Conservation (phyloP, 306 rosid species). For the Rosa rugosa region DNA sequence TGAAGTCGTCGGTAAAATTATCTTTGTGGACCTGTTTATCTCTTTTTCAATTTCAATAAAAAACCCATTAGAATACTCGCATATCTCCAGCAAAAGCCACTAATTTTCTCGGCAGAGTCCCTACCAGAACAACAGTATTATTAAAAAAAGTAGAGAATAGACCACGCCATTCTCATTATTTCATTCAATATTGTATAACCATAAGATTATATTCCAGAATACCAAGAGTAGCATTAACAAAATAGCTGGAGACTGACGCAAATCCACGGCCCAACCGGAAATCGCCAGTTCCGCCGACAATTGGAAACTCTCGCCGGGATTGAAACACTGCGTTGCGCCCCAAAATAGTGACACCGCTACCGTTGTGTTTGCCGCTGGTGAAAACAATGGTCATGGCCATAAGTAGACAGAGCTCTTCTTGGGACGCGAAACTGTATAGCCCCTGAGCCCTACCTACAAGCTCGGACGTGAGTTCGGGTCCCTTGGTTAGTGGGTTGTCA, state of each 20-base stretch:
- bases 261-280: conserved; percentile 11
- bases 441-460: conserved; percentile 23
- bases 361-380: neutral
- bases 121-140: neutral
- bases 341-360: conserved; percentile 19
- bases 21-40: too few species aligned
- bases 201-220: conserved; percentile 4
- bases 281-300: neutral
- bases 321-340: conserved; percentile 4
- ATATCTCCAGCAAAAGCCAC: too few species aligned
- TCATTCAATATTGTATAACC: neutral
- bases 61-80: too few species aligned
- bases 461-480: conserved; percentile 3
- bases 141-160: neutral
- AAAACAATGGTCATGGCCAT: conserved; percentile 1
- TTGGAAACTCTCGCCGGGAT: conserved; percentile 7
- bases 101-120: too few species aligned
- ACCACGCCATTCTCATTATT: neutral
- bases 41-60: too few species aligned
- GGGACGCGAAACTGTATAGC: conserved; percentile 10
- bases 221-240: neutral
- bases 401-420: neutral
- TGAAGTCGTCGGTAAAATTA: too few species aligned
- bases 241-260: neutral
- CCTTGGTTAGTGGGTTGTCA: conserved; percentile 9